These are phyloP conservation scores for Ustilaginoidea virens DNA, from an alignment of 2,329 filamentous ascomycete genomes.

Conservation along the genomic window DNA sequence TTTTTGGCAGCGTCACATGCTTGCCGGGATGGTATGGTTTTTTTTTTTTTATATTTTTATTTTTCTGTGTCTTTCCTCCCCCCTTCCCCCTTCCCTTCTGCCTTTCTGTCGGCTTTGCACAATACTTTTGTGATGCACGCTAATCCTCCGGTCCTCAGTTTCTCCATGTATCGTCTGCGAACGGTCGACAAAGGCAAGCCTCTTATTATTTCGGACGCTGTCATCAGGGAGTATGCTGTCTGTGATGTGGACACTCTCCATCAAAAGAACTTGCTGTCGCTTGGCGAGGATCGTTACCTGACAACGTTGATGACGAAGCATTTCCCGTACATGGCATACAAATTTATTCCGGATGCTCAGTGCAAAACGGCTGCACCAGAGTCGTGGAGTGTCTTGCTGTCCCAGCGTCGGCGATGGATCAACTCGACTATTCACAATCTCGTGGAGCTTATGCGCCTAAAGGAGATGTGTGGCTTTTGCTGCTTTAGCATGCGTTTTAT, in stretches of 20 bases:
- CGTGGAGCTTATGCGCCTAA: constrained; percentile 74
- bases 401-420: constrained; percentile 98
- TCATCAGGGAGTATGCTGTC: constrained; percentile 80
- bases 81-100: too few relatives aligned
- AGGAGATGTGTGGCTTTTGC: constrained; percentile 96
- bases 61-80: neutral
- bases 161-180: constrained; percentile 94
- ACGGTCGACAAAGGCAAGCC: constrained; percentile 90
- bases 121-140: constrained; percentile 18
- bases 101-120: too few relatives aligned
- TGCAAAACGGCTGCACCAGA: constrained; percentile 89
- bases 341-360: constrained; percentile 87
- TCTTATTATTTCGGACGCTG: constrained; percentile 76
- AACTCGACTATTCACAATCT: constrained; percentile 98
- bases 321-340: constrained; percentile 90
- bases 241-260: constrained; percentile 88
- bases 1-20: constrained; percentile 97
- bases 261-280: constrained; percentile 86
- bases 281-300: constrained; percentile 93
- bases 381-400: constrained; percentile 83
- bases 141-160: constrained; percentile 40
- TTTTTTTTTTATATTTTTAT: neutral
- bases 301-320: constrained; percentile 98
- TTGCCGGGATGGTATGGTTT: constrained; percentile 86
- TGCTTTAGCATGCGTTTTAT: constrained; percentile 97